Evolutionary conservation across 176 grass and related monocot genomes (phyloP), one percentile per base, ranked within the genome.

Genomic region (Oryza brachyantha): DNA sequence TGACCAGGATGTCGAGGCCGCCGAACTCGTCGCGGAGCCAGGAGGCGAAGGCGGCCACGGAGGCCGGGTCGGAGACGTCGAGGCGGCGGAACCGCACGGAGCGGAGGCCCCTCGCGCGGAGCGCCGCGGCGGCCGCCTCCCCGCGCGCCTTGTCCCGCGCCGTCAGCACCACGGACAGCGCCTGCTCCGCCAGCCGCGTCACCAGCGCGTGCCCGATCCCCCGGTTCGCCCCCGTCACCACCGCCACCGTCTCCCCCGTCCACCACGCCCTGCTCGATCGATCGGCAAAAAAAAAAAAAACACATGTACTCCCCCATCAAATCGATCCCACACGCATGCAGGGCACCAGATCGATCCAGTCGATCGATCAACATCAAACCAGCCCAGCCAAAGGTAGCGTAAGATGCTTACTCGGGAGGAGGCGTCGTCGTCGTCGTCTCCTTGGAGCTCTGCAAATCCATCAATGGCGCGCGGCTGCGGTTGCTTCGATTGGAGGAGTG

Each of bases 1-100:
- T 95, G 32, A 95, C 96, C 63, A 99, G 92, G 72, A 99, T 87
- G 69, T 99, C 96, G 72, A 95, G 69, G 2, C 87, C 81, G 63
- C 92, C 90, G 75, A 93, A 54, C 5, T 70, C 61, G 22, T 78
- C 25, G 55, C 58, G 74, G 70, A 99, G 61, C 92, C 96, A 95
- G 6, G 86, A 70, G 10, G 77, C 90, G 62, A 95, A 95, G n/a
- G 71, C 81, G 28, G 66, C 36, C 66, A 99, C 86, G 36, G 96
- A 99, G 8, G 65, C 81, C 8, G 73, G 40, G 62, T 99, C 86
- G 10, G 69, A 39, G 52, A 99, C 88, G 80, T 95, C 92, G 52
- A 99, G 86, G 61, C 61, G 81, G 46, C 66, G 77, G 79, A 90
- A 99, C 45, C 52, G 37, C 16, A 99, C 78, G 13, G 61, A 29